phyloP scores from a whole-genome alignment of 805 yeast genomes.

The Cyberlindnera subsufficiens region DNA sequence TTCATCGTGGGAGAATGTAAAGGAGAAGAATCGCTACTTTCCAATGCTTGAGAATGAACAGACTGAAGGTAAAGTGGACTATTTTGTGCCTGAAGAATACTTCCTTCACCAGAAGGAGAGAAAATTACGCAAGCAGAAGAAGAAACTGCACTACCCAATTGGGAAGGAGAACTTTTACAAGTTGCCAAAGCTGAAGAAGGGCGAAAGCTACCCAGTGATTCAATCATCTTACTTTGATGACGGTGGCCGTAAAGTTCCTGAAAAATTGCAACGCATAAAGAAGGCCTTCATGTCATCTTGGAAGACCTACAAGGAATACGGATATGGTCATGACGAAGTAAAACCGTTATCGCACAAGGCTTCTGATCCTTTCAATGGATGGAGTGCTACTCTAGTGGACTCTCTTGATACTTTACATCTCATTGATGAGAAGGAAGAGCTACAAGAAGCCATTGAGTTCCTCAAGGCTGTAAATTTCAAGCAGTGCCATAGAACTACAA shows the following conservation, averaged over 20 bases:
- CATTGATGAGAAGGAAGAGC: conserved; percentile 37
- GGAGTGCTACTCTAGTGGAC: conserved; percentile 48
- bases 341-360: conserved; percentile 30
- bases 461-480: conserved; percentile 35
- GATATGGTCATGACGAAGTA: conserved; percentile 42
- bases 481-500: conserved; percentile 30
- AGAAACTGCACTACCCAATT: conserved; percentile 16
- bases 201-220: conserved; percentile 20
- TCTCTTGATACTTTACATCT: conserved; percentile 45
- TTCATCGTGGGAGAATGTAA: conserved; percentile 10
- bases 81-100: conserved; percentile 17
- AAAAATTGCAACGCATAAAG: conserved; percentile 27
- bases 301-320: conserved; percentile 35
- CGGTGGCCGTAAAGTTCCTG: conserved; percentile 23
- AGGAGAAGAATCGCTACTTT: conserved; percentile 33
- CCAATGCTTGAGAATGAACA: conserved; percentile 27
- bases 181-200: conserved; percentile 13
- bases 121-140: conserved; percentile 14
- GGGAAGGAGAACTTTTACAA: conserved; percentile 21
- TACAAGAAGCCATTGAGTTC: conserved; percentile 30
- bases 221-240: conserved; percentile 26
- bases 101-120: conserved; percentile 15
- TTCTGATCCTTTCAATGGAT: conserved; percentile 39
- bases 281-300: conserved; percentile 37
- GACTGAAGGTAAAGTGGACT: conserved; percentile 8